Conservation (phyloP, 768 basidiomycete species). For the Rickenella mellea region DNA sequence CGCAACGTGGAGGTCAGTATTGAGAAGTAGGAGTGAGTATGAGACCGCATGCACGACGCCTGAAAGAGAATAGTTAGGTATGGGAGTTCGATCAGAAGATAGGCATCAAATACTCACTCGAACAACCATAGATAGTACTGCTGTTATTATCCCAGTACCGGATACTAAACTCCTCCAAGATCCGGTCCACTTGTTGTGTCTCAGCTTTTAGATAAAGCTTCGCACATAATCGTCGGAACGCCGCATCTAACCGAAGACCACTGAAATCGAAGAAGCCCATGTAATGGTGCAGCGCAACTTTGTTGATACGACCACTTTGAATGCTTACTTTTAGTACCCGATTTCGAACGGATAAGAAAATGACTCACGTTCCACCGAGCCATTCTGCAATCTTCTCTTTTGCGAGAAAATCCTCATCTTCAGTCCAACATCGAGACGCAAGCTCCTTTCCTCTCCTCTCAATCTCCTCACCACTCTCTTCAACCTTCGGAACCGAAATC, state of each 20-base stretch:
- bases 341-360: constrained; percentile 2
- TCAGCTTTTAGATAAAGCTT: constrained; percentile 93
- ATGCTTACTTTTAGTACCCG: constrained; percentile 3
- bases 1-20: constrained; percentile 96
- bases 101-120: constrained; percentile 45
- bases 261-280: constrained; percentile 86
- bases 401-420: constrained; percentile 75
- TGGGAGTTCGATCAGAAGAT: constrained; percentile 2
- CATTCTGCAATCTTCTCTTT: constrained; percentile 95
- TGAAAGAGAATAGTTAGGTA: constrained; percentile 18
- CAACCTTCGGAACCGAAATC: constrained; percentile 30
- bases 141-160: constrained; percentile 93
- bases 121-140: constrained; percentile 65
- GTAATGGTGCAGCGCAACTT: constrained; percentile 66
- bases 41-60: constrained; percentile 93
- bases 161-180: constrained; percentile 83
- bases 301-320: constrained; percentile 66
- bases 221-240: constrained; percentile 73
- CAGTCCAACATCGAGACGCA: constrained; percentile 73
- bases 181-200: constrained; percentile 96
- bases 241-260: constrained; percentile 71
- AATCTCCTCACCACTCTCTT: constrained; percentile 49
- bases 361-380: constrained; percentile 85
- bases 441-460: constrained; percentile 60
- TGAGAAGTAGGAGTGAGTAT: constrained; percentile 87